Conservation (phyloP, 2,329 filamentous ascomycete species). For the Ophiocordyceps camponoti-rufipedis region DNA sequence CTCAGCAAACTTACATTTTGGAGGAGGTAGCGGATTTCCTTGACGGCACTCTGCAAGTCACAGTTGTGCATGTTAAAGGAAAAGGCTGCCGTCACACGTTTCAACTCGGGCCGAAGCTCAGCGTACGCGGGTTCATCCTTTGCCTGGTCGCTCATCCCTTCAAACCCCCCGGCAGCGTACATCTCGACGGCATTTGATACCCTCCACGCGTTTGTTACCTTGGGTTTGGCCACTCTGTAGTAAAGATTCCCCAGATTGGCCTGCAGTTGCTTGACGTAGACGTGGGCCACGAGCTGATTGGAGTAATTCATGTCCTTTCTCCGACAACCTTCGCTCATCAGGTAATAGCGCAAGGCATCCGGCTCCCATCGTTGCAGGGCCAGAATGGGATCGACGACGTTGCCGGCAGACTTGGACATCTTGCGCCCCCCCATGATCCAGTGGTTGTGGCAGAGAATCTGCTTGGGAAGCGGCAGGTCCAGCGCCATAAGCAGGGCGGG, state of each 20-base stretch:
- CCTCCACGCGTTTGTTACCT: conserved; percentile 38
- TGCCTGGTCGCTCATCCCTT: background rate
- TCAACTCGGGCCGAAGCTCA: no score
- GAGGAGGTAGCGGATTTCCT: conserved; percentile 40
- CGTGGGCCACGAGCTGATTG: conserved; percentile 54
- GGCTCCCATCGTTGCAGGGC: conserved; percentile 78
- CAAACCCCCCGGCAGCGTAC: conserved; percentile 10
- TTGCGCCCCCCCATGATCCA: conserved; percentile 87
- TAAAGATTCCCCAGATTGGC: conserved; percentile 65
- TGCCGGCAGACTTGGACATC: conserved; percentile 93
- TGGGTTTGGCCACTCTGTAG: conserved; percentile 48
- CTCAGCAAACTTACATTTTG: conserved; percentile 28
- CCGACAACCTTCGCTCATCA: conserved; percentile 65
- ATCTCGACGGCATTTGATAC: conserved; percentile 35
- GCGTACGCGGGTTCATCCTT: background rate
- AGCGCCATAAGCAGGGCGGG: conserved; percentile 87
- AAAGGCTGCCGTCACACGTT: no score
- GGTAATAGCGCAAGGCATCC: conserved; percentile 78
- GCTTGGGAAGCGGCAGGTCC: conserved; percentile 57
- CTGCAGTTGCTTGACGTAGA: conserved; percentile 67
- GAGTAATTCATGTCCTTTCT: conserved; percentile 67
- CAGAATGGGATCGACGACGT: conserved; percentile 87
- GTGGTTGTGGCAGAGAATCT: conserved; percentile 76
- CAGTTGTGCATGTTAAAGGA: no score
- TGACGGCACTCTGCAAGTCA: no score